Percentiles rank a stretch among this genome's conserved stretches.
These are phyloP conservation scores for Lachnellula cervina DNA, from an alignment of 2,329 filamentous ascomycete species.

Conservation along the genomic window DNA sequence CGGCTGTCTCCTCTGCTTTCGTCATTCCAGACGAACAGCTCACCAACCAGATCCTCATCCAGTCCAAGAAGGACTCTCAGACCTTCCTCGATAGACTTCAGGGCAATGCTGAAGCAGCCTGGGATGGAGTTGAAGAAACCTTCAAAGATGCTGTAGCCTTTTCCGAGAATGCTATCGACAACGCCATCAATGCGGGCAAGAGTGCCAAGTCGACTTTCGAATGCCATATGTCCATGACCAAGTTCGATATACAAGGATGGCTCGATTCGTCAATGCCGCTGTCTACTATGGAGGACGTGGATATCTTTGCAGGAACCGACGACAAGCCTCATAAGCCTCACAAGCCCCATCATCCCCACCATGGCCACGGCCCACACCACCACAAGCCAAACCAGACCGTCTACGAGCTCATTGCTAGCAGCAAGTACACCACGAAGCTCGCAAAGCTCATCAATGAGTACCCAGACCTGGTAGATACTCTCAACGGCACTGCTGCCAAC, in stretches of 20 bases:
- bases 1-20: constrained; percentile 45
- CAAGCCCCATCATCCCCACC: constrained; percentile 26
- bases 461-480: constrained; percentile 62
- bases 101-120: constrained; percentile 30
- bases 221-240: constrained; percentile 29
- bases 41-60: constrained; percentile 38
- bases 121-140: constrained; percentile 23
- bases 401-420: constrained; percentile 72
- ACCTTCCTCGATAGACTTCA: constrained; percentile 31
- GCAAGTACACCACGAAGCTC: constrained; percentile 73
- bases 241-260: constrained; percentile 30
- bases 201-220: constrained; percentile 22
- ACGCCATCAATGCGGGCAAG: constrained; percentile 24
- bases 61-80: constrained; percentile 31
- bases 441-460: constrained; percentile 70
- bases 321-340: constrained; percentile 11
- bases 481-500: constrained; percentile 71
- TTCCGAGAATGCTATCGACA: constrained; percentile 29
- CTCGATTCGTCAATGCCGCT: constrained; percentile 29
- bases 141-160: constrained; percentile 25
- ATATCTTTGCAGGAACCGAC: constrained; percentile 14
- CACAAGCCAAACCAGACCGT: constrained; percentile 63
- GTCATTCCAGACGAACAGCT: constrained; percentile 48
- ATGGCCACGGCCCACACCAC: constrained; percentile 30
- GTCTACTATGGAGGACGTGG: constrained; percentile 31